phyloP scores from a whole-genome alignment of 179 eudicot genomes.

The Spinacia oleracea region DNA sequence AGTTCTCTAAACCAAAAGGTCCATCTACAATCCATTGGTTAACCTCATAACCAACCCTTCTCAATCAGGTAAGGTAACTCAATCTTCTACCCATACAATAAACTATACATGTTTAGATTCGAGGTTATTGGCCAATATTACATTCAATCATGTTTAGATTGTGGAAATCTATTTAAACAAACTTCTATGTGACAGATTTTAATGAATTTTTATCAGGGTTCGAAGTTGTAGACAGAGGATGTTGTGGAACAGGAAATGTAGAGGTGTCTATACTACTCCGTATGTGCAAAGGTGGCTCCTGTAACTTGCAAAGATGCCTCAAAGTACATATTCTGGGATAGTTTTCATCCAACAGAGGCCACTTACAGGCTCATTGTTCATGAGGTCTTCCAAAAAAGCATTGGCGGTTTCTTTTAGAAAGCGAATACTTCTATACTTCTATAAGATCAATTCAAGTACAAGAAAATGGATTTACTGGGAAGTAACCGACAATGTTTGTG shows the following conservation, averaged over 20 bases:
- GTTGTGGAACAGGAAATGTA: conserved; percentile 45
- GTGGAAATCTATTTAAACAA: neutral
- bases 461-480: no score
- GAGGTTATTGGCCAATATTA: neutral
- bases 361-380: conserved; percentile 35
- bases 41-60: conserved; percentile 38
- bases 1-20: conserved; percentile 40
- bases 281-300: conserved; percentile 18
- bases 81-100: no score
- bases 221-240: conserved; percentile 39
- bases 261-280: conserved; percentile 30
- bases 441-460: no score
- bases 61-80: conserved; percentile 23
- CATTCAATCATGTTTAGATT: no score
- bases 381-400: conserved; percentile 5
- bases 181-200: neutral
- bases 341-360: conserved; percentile 47
- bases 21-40: conserved; percentile 32
- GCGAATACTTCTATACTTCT: neutral
- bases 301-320: conserved; percentile 36
- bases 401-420: conserved; percentile 8
- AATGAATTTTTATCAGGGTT: conserved; percentile 27
- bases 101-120: neutral
- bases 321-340: conserved; percentile 47
- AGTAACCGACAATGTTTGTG: no score